Evolutionary conservation across 768 basidiomycete genomes (phyloP).

Genomic region (Aureoboletus auriporus): DNA sequence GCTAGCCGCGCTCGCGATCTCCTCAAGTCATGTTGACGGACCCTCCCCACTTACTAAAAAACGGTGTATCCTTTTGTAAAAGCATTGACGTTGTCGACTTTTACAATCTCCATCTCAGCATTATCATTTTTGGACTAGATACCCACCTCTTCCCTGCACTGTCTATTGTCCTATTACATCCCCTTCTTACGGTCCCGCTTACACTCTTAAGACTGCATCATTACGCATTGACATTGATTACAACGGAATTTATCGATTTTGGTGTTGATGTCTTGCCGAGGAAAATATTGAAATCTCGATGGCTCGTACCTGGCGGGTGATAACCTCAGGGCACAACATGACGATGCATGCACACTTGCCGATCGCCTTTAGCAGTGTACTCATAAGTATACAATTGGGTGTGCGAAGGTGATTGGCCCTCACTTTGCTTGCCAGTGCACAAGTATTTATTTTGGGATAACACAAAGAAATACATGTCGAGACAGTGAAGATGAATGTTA

Average conservation of each 20-base stretch:
- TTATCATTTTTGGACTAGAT: conserved; percentile 13
- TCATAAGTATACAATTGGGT: no score
- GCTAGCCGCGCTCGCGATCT: conserved; percentile 55
- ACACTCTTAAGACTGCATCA: neutral
- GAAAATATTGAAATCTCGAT: no score
- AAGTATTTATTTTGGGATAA: no score
- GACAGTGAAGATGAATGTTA: no score
- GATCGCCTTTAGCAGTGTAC: no score
- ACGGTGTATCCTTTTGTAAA: neutral
- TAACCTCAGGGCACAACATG: no score
- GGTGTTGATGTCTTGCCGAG: no score
- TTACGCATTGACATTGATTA: conserved; percentile 4
- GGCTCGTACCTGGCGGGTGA: no score
- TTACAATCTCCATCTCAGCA: neutral
- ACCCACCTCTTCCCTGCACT: conserved; percentile 11
- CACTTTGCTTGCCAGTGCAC: no score
- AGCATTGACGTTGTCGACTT: neutral
- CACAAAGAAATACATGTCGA: no score
- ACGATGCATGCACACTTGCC: no score
- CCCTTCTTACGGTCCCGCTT: neutral
- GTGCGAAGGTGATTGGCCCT: no score
- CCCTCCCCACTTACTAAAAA: conserved; percentile 1
- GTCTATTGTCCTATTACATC: neutral
- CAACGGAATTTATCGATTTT: conserved; percentile 8
- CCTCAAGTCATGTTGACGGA: conserved; percentile 51